Base-by-base conservation (phyloP, 345 rosid species). In the Citrus glauca region DNA sequence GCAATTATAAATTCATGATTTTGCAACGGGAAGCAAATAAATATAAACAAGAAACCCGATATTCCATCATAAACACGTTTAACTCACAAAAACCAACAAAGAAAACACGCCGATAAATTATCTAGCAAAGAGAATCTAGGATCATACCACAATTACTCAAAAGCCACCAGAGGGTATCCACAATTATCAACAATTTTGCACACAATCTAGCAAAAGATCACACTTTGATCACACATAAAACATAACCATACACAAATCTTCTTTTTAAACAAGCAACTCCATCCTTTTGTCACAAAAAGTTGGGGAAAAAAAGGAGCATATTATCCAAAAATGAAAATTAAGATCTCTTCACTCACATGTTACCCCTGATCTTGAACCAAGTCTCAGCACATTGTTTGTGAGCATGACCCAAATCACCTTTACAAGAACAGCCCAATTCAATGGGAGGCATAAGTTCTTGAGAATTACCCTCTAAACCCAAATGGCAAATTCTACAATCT, bases 401-500 rank as follows among this genome's bases (percentile, higher is more conserved):
- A 82, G 90, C 91, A 59, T 82, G 82, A 63, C 87, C 88, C 75
- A 87, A 72, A 82, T 87, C 91, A 78, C 90, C 91, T 81, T 89
- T 89, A 70, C 91, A 89, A 60, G 74, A 81, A 30, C 91, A 89
- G 17, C 91, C 91, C 75, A 89, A 79, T 79, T 89, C 81, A 77
- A 89, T 77, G 75, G 84, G 86, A 80, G 80, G 76, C 63, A 87
- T 85, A 59, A 69, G 73, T 50, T 84, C 91, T 64, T 84, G 84
- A 64, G 63, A 79, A 75, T 60, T 35, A 30, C 73, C 69, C 75
- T 84, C 89, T 62, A 88, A 79, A 84, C 87, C 86, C 75, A 89
- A 71, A 78, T 91, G 94, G 78, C 92, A 91, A 88, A 91, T 91
- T 84, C 94, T 88, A 81, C 94, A 91, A 70, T 91, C 90, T 77